phyloP scores from a whole-genome alignment of 768 basidiomycete species.

The Leccinum sublutescens region DNA sequence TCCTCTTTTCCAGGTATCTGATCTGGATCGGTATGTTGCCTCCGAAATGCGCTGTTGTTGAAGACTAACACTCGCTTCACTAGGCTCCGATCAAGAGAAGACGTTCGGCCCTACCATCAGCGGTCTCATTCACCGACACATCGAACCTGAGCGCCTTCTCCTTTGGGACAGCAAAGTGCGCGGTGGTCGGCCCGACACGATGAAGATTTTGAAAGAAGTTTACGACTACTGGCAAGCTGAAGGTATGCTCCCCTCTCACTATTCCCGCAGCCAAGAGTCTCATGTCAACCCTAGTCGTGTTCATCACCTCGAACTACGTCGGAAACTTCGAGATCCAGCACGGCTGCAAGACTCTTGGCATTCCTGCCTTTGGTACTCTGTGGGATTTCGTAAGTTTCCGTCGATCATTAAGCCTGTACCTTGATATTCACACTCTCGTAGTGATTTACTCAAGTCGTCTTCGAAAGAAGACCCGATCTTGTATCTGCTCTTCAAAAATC shows the following conservation, averaged over 20 bases:
- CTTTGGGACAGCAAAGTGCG: slow-evolving; percentile 78
- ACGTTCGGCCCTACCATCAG: slow-evolving; percentile 81
- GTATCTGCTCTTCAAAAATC: neutral
- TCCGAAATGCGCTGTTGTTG: neutral
- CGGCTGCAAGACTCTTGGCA: slow-evolving; percentile 68
- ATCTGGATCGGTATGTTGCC: slow-evolving; percentile 66
- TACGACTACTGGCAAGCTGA: slow-evolving; percentile 73
- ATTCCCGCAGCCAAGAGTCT: neutral
- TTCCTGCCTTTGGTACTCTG: slow-evolving; percentile 66
- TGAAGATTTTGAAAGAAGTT: slow-evolving; percentile 70
- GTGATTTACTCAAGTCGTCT: slow-evolving; percentile 17
- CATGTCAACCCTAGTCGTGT: slow-evolving; percentile 49
- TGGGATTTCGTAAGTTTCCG: slow-evolving; percentile 58
- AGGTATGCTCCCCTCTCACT: slow-evolving; percentile 35
- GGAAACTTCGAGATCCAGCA: slow-evolving; percentile 80
- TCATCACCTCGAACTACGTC: slow-evolving; percentile 81
- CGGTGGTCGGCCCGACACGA: slow-evolving; percentile 73
- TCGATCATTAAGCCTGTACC: slow-evolving; percentile 3
- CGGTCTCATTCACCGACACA: slow-evolving; percentile 65
- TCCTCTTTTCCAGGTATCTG: slow-evolving; percentile 51
- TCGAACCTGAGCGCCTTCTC: slow-evolving; percentile 69
- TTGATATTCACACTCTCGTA: slow-evolving; percentile 10
- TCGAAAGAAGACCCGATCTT: neutral
- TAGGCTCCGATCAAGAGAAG: slow-evolving; percentile 79
- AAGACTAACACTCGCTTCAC: slow-evolving; percentile 26